phyloP scores from a whole-genome alignment of 2,329 filamentous ascomycete genomes.

The Botrytis medusae region DNA sequence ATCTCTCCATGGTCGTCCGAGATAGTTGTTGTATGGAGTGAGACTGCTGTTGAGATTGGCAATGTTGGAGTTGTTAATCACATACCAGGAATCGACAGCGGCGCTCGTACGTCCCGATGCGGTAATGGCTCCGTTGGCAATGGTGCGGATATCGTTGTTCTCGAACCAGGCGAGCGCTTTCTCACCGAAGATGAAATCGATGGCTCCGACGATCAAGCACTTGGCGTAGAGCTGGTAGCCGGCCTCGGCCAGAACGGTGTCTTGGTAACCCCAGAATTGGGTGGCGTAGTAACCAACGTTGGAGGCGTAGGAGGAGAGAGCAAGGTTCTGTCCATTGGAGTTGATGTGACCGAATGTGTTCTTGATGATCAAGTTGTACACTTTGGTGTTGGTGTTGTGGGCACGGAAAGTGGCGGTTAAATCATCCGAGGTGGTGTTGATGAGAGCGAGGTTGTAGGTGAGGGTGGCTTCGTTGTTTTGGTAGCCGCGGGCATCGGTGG shows the following conservation, averaged over 20 bases:
- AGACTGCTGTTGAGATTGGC: conserved; percentile 43
- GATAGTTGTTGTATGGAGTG: conserved; percentile 46
- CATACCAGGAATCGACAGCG: conserved; percentile 48
- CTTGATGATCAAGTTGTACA: conserved; percentile 58
- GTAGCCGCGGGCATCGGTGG: conserved; percentile 48
- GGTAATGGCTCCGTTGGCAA: conserved; percentile 49
- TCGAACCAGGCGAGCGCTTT: conserved; percentile 54
- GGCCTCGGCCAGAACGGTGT: conserved; percentile 51
- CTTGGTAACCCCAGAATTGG: conserved; percentile 55
- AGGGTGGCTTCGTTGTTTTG: conserved; percentile 50
- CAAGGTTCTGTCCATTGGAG: conserved; percentile 52
- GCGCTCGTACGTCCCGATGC: conserved; percentile 45
- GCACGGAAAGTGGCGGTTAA: conserved; percentile 39
- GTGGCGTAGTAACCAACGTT: conserved; percentile 59
- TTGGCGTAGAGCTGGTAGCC: conserved; percentile 57
- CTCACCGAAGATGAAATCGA: conserved; percentile 61
- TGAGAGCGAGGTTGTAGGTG: conserved; percentile 44
- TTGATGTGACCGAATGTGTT: conserved; percentile 34
- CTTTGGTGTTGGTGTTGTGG: conserved; percentile 49
- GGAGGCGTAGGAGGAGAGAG: conserved; percentile 51
- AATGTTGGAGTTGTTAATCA: conserved; percentile 55
- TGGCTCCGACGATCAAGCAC: conserved; percentile 55
- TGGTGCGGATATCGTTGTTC: conserved; percentile 43
- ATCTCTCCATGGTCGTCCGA: conserved; percentile 54
- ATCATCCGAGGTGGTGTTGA: conserved; percentile 45